Evolutionary conservation across 2,329 filamentous ascomycete species (phyloP), one percentile per base, ranked within the genome.

Genomic region (Rutstroemia sydowiana): DNA sequence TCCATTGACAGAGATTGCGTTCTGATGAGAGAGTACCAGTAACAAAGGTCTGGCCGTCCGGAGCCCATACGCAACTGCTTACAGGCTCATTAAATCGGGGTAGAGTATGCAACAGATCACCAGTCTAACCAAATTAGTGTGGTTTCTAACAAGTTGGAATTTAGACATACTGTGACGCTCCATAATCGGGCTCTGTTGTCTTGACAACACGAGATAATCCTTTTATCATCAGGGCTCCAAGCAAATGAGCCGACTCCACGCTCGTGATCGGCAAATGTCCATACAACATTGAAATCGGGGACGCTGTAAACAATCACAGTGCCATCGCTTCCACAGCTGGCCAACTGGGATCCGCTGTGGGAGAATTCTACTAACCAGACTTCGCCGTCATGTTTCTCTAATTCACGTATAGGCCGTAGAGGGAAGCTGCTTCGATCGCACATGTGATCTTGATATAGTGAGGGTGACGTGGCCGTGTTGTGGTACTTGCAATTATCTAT

Each of bases 281-380:
- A 77, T 3, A 87, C 63, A 7, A 87, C 71, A 14, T 78, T 71
- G 65, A 91, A 95, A 0, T 78, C 79, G 2, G 73, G 73, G 0
- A 88, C 85, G 51, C 95, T 85, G 72, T 93, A 97, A 52, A 98
- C 87, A 50, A 88, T 76, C 44, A 95, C 85, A 7, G 78, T 75
- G 26, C 80, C 81, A 56, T 88, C 87, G 61, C 80, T 80, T 45
- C 92, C 89, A 54, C 89, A 87, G 32, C 88, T 92, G 2, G 91
- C 93, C 52, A 98, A 71, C 61, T 80, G 86, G 20, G 77, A 80
- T 14, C 93, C 93, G 62, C 95, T 84, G 56, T 95, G 84, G 5
- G 92, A 97, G 68, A 95, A 98, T 47, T 85, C 79, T 10, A 96
- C 75, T 63, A 89, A 87, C 91, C 92, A 98, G 11, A 96, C 86